Percentiles rank a stretch among this genome's conserved stretches.
phyloP scores from a whole-genome alignment of 2,329 filamentous ascomycete genomes.

The Zelopaecilomyces penicillatus region DNA sequence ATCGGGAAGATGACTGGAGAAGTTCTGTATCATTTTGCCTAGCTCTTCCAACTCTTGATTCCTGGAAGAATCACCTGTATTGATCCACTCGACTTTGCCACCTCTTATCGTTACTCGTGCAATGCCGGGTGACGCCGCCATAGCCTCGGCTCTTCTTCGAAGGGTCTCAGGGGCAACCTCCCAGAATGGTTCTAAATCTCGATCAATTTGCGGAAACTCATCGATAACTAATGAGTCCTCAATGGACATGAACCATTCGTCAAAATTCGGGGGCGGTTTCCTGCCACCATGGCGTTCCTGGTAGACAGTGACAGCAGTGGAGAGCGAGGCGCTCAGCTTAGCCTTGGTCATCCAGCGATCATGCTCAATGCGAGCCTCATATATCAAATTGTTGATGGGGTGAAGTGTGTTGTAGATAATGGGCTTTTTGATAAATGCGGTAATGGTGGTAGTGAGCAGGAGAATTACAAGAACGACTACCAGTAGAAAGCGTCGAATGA shows the following conservation, averaged over 20 bases:
- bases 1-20: slow-evolving; percentile 65
- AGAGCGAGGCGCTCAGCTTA: slow-evolving; percentile 37
- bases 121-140: slow-evolving; percentile 34
- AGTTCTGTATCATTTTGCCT: slow-evolving; percentile 60
- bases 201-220: slow-evolving; percentile 70
- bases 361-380: slow-evolving; percentile 36
- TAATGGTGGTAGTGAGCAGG: slow-evolving; percentile 29
- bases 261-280: slow-evolving; percentile 70
- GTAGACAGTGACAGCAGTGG: slow-evolving; percentile 40
- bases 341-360: slow-evolving; percentile 43
- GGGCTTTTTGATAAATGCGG: slow-evolving; percentile 22
- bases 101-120: slow-evolving; percentile 51
- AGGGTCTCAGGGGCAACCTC: slow-evolving; percentile 59
- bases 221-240: slow-evolving; percentile 67
- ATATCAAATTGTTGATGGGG: slow-evolving; percentile 42
- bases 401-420: slow-evolving; percentile 28
- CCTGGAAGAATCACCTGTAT: slow-evolving; percentile 23
- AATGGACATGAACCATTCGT: slow-evolving; percentile 77
- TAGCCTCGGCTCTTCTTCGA: slow-evolving; percentile 44
- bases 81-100: slow-evolving; percentile 46
- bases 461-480: slow-evolving; percentile 30
- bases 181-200: slow-evolving; percentile 72
- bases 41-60: slow-evolving; percentile 34
- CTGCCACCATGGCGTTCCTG: slow-evolving; percentile 50
- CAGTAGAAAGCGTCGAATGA: slow-evolving; percentile 33